Conservation (phyloP, 768 basidiomycete species). For the Tulasnella sp. region DNA sequence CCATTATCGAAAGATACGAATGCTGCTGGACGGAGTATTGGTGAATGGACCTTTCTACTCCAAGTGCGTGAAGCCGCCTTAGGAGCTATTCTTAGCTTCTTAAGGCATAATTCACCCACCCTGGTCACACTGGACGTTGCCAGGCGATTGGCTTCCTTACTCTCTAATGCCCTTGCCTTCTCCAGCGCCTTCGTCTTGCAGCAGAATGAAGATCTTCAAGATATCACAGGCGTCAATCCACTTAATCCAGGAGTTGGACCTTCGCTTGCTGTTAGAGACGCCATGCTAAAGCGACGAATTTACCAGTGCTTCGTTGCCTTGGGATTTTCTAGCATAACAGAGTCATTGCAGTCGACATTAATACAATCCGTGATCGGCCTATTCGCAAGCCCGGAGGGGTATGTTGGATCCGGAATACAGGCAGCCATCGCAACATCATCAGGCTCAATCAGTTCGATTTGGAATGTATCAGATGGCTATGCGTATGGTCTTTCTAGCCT, state of each 20-base stretch:
- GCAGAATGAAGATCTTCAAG: slow-evolving; percentile 49
- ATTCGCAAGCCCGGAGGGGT: slow-evolving; percentile 79
- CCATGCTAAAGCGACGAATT: slow-evolving; percentile 67
- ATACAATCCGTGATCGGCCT: slow-evolving; percentile 68
- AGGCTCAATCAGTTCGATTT: slow-evolving; percentile 71
- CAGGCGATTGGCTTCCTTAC: slow-evolving; percentile 69
- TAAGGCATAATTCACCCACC: slow-evolving; percentile 59
- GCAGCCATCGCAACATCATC: slow-evolving; percentile 81
- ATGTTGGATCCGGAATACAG: slow-evolving; percentile 71
- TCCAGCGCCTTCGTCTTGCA: slow-evolving; percentile 68
- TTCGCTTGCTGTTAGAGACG: slow-evolving; percentile 63
- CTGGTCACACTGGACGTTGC: slow-evolving; percentile 86
- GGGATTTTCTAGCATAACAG: slow-evolving; percentile 65
- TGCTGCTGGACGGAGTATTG: slow-evolving; percentile 46
- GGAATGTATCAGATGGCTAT: slow-evolving; percentile 80
- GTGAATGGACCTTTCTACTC: slow-evolving; percentile 85
- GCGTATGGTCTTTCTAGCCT: slow-evolving; percentile 75
- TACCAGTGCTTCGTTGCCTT: slow-evolving; percentile 82
- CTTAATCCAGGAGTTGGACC: slow-evolving; percentile 27
- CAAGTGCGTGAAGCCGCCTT: slow-evolving; percentile 84
- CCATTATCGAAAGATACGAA: slow-evolving; percentile 73
- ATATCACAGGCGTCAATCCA: slow-evolving; percentile 24
- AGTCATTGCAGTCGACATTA: slow-evolving; percentile 66
- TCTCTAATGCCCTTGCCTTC: slow-evolving; percentile 84
- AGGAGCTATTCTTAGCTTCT: slow-evolving; percentile 76